Conservation (phyloP, 345 rosid genomes). For the Angophora floribunda region DNA sequence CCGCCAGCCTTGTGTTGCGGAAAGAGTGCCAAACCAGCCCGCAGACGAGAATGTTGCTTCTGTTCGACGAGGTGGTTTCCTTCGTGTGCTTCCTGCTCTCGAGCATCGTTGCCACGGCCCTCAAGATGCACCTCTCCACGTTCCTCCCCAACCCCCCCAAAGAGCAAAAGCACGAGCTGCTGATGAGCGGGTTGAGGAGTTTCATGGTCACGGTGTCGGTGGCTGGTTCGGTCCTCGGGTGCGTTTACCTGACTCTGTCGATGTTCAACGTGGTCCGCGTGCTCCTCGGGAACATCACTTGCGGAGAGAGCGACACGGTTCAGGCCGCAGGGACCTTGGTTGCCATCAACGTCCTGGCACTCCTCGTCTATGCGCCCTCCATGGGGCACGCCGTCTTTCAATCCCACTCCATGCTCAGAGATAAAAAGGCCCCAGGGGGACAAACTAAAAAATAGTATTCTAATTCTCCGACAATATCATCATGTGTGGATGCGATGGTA, state of each 20-base stretch:
- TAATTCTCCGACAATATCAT: not conserved
- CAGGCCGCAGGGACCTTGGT: conserved; percentile 1
- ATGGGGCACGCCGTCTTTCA: not conserved
- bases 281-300: conserved; percentile 16
- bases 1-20: conserved; percentile 4
- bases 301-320: conserved; percentile 2
- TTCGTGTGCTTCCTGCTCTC: conserved; percentile 22
- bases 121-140: not conserved
- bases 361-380: not conserved
- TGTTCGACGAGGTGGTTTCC: conserved; percentile 18
- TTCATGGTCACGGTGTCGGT: not conserved
- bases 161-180: no score
- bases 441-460: not conserved
- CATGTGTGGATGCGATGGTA: not conserved
- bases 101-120: conserved; percentile 1
- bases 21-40: not conserved
- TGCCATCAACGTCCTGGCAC: conserved; percentile 8
- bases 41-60: not conserved
- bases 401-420: not conserved
- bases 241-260: conserved; percentile 10
- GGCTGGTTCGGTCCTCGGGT: conserved; percentile 4
- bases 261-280: conserved; percentile 19
- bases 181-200: not conserved
- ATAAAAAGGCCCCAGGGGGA: no score
- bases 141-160: no score